Evolutionary conservation across 768 basidiomycete species (phyloP).

Genomic region (Lactarius akahatsu): DNA sequence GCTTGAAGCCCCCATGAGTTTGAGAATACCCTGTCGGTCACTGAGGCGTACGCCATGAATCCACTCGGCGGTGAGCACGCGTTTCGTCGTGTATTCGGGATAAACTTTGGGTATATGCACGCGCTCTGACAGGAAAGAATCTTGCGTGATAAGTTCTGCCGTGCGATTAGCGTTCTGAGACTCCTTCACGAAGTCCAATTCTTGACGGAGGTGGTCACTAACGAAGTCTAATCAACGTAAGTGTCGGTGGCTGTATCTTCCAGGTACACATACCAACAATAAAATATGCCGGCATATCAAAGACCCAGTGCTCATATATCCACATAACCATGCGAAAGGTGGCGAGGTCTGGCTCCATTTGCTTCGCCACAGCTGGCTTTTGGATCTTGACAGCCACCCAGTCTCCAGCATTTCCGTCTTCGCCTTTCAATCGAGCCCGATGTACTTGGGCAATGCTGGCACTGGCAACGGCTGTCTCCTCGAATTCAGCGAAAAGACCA

Average conservation of each 20-base stretch:
- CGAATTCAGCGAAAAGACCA: constrained; percentile 78
- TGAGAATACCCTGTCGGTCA: constrained; percentile 56
- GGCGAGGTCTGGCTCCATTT: constrained; percentile 82
- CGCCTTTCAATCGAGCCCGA: constrained; percentile 55
- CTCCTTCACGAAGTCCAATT: constrained; percentile 81
- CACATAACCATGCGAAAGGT: constrained; percentile 73
- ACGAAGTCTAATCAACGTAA: constrained; percentile 55
- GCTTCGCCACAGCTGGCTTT: constrained; percentile 83
- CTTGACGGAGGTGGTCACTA: constrained; percentile 75
- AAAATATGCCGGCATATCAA: constrained; percentile 84
- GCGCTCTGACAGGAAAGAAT: constrained; percentile 64
- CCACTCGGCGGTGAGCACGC: constrained; percentile 84
- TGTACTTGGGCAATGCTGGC: constrained; percentile 95
- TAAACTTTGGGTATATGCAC: constrained; percentile 81
- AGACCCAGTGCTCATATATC: constrained; percentile 75
- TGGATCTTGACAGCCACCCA: constrained; percentile 95
- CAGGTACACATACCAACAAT: constrained; percentile 54
- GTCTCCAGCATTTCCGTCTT: constrained; percentile 37
- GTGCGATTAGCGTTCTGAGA: constrained; percentile 74
- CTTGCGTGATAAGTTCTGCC: constrained; percentile 61
- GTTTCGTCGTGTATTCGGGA: constrained; percentile 67
- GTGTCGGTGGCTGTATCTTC: neutral
- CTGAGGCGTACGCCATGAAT: constrained; percentile 74
- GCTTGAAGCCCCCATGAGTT: constrained; percentile 55
- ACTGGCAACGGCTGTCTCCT: constrained; percentile 73